Evolutionary conservation across 805 yeast genomes (phyloP), one percentile per base, ranked within the genome.

Genomic region (Wickerhamiella qilinensis): DNA sequence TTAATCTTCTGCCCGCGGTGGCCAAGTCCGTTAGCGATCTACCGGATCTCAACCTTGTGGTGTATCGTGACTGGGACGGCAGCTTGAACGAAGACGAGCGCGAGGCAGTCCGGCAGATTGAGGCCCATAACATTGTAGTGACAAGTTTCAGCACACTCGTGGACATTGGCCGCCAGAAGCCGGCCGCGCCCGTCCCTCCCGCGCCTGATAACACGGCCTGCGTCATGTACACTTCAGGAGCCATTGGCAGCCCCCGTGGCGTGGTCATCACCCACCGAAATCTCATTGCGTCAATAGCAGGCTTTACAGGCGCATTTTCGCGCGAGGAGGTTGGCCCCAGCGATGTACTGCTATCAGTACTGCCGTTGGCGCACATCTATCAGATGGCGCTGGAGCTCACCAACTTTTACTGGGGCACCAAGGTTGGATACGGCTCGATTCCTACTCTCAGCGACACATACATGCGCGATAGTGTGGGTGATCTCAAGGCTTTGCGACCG

Each of bases 341-440:
- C 27, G 97, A 91, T 61, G 69, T 84, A 48, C 63, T 86, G 45
- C 74, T 91, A 58, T 78, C 86, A 15, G 86, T 88, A 58, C 71
- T 91, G 56, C 98, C 98, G 11, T 70, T 91, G 53, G 98, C 98
- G 7, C 98, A 91, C 56, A 91, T 91, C 50, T 82, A 88, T 50
- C 98, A 91, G 64, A 67, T 85, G 59, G 83, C 74, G 3, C 85
- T 91, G 47, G 98, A 91, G 65, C 65, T 85, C 52, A 58, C 73
- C 22, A 54, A 71, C 28, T 72, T 91, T 49, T 75, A 74, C 66
- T 88, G 96, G 97, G 97, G 97, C 56, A 77, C 81, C 40, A 58
- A 72, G 39, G 58, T 81, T 33, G 97, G 97, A 49, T 91, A 91
- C 63, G 97, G 94, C 37, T 75, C 68, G 49, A 95, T 88, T 44